These are phyloP conservation scores for Tritrichomonas foetus DNA, from an alignment of 208 protist genomes.

Conservation along the genomic window DNA sequence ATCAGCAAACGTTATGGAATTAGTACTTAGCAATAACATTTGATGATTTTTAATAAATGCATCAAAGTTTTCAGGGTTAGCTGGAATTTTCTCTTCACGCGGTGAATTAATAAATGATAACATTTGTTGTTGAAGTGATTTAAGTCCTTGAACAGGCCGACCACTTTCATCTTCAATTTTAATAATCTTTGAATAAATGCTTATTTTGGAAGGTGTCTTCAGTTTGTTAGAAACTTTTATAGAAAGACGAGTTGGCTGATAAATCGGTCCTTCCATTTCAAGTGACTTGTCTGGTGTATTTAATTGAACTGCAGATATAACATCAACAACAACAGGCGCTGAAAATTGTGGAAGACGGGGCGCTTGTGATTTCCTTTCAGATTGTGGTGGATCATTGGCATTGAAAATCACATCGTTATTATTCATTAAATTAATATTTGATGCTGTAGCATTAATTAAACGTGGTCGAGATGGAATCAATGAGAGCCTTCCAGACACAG, in stretches of 20 bases:
- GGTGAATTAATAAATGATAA: background rate
- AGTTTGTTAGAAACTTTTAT: background rate
- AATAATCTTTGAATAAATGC: background rate
- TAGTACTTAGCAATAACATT: background rate
- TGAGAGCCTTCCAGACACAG: background rate
- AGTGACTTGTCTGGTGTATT: background rate
- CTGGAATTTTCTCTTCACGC: background rate
- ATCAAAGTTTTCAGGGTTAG: background rate
- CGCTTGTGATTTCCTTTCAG: background rate
- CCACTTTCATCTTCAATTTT: slow-evolving; percentile 9
- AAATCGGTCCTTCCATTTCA: background rate
- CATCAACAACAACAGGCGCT: background rate
- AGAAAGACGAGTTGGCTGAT: background rate
- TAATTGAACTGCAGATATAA: background rate
- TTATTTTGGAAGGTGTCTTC: background rate
- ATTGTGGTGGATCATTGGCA: background rate
- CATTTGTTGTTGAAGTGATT: background rate
- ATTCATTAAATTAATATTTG: background rate
- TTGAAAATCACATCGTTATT: too few relatives aligned
- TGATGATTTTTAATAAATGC: background rate
- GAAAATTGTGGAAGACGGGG: background rate
- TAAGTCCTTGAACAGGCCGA: background rate
- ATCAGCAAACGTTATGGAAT: background rate
- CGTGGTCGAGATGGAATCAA: background rate
- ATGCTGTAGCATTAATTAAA: background rate